Percentiles rank a stretch among this genome's conserved stretches.
Conservation (phyloP, 805 yeast genomes). For the Pichia pseudocactophila region DNA sequence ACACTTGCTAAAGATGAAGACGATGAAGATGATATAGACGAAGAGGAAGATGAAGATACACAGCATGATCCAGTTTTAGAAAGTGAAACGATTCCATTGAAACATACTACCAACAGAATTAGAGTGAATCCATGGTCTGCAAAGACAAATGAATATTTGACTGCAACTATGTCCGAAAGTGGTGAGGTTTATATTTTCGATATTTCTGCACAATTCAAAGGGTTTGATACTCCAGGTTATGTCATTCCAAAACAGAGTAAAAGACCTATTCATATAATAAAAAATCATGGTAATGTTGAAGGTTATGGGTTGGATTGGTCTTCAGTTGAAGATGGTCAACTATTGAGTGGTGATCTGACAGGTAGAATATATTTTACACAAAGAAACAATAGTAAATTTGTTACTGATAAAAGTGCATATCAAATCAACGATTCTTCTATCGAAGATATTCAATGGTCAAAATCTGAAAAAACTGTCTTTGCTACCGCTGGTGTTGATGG, state of each 20-base stretch:
- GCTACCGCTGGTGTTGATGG: slow-evolving; percentile 96
- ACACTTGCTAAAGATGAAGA: slow-evolving; percentile 81
- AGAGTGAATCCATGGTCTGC: slow-evolving; percentile 74
- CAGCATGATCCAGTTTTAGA: slow-evolving; percentile 83
- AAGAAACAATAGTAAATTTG: slow-evolving; percentile 72
- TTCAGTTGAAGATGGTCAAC: slow-evolving; percentile 72
- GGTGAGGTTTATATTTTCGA: slow-evolving; percentile 89
- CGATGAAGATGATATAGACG: slow-evolving; percentile 61
- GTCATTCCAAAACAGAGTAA: slow-evolving; percentile 68
- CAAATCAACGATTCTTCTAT: slow-evolving; percentile 64
- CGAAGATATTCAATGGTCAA: slow-evolving; percentile 96
- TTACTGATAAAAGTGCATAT: slow-evolving; percentile 77
- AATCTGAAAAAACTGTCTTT: slow-evolving; percentile 84
- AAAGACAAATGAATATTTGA: slow-evolving; percentile 67
- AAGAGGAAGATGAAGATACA: slow-evolving; percentile 59
- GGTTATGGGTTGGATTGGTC: slow-evolving; percentile 98
- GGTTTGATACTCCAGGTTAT: slow-evolving; percentile 84
- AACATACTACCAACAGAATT: slow-evolving; percentile 80
- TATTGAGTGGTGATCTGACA: slow-evolving; percentile 80
- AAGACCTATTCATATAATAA: slow-evolving; percentile 74
- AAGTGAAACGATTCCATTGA: slow-evolving; percentile 67
- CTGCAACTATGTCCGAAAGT: slow-evolving; percentile 82
- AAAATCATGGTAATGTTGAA: slow-evolving; percentile 87
- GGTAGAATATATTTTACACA: slow-evolving; percentile 77
- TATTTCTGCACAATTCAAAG: slow-evolving; percentile 65